Base-by-base conservation (phyloP, 805 yeast genomes). In the Teunomyces stri region DNA sequence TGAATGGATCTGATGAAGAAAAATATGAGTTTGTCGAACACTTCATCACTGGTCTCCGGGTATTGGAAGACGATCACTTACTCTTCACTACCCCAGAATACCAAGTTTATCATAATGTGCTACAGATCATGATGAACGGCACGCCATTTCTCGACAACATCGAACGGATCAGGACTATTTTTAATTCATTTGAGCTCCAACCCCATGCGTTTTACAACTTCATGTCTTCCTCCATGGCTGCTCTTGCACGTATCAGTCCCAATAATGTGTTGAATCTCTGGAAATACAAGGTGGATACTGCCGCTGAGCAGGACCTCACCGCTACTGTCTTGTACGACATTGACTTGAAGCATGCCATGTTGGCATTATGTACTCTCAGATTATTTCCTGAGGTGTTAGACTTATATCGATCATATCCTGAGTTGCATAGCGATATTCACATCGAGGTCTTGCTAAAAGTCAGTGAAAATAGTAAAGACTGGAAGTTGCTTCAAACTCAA, bases 401-500 rank as follows among this genome's bases (percentile, higher is more conserved):
- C 1, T 46, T 72, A 2, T 76, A 79, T 56, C 56, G 69, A 6
- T 43, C 57, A 10, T 48, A 69, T 51, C 72, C 76, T 0, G 46
- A 58, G 1, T 64, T 81, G 6, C 84, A 79, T 34, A 60, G 65
- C 45, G 77, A 74, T 39, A 61, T 61, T 13, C 85, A 79, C 50
- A 74, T 74, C 40, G 80, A 75, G 45, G 67, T 76, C 11, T 51
- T 83, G 18, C 65, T 84, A 38, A 54, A 65, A 10, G 70, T 81
- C 0, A 70, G 78, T 50, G 78, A 81, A 9, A 57, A 64, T 35
- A 56, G 66, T 16, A 64, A 70, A 33, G 73, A 79, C 51, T 85
- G 88, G 87, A 62, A 62, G 16, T 64, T 74, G 6, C 64, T 87
- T 48, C 85, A 81, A 59, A 53, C 63, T 10, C 77, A 78, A 42